Conservation (phyloP, 345 rosid genomes). For the Populus pruinosa region DNA sequence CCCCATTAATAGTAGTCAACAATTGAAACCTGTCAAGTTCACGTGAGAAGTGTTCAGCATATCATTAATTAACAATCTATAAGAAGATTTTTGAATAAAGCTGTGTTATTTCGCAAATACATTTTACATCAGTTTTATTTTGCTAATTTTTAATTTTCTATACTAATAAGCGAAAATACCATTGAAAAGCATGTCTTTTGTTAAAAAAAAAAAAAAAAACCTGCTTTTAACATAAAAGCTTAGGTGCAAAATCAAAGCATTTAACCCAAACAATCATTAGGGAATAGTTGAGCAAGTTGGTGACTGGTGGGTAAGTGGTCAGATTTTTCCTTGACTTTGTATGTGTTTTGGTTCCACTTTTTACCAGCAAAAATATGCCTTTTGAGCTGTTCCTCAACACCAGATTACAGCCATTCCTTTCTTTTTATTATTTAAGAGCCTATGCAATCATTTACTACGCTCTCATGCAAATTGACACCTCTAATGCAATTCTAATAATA, state of each 20-base stretch:
- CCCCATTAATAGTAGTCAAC: not conserved
- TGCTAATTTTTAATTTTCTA: no score
- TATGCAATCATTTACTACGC: no score
- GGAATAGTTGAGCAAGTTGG: slow-evolving; percentile 15
- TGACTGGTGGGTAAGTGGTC: slow-evolving; percentile 1
- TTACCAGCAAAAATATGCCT: slow-evolving; percentile 18
- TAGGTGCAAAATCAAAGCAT: slow-evolving; percentile 9
- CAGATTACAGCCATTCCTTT: not conserved
- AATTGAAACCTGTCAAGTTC: not conserved
- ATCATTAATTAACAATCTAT: not conserved
- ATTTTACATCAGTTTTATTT: no score
- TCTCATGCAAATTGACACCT: not conserved
- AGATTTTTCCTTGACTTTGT: not conserved
- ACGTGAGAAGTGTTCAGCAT: not conserved
- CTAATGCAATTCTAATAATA: not conserved
- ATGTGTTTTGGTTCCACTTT: slow-evolving; percentile 12
- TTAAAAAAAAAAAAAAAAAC: not conserved
- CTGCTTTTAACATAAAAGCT: not conserved
- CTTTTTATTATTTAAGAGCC: not conserved
- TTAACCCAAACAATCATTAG: slow-evolving; percentile 24
- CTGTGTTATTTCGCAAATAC: no score
- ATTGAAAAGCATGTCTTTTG: not conserved
- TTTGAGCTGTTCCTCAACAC: slow-evolving; percentile 41
- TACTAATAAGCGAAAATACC: no score
- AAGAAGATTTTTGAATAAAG: not conserved